phyloP scores from a whole-genome alignment of 257 asterid species.

The Nicotiana undulata region DNA sequence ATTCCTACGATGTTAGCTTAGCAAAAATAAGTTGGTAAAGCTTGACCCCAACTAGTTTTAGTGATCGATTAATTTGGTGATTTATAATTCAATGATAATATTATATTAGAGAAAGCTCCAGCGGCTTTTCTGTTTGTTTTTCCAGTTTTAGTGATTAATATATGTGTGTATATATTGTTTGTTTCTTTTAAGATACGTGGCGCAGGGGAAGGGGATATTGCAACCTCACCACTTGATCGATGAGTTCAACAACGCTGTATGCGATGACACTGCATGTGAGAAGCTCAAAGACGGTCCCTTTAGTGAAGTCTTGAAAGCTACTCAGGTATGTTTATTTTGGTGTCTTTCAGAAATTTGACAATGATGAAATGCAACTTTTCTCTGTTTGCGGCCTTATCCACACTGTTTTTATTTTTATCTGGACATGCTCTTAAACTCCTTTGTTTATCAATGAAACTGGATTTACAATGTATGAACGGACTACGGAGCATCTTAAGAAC shows the following conservation, averaged over 20 bases:
- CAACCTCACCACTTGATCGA: slow-evolving; percentile 87
- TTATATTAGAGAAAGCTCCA: background rate
- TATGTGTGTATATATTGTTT: background rate
- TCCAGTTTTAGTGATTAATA: background rate
- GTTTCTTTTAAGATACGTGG: slow-evolving; percentile 56
- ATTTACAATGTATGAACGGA: background rate
- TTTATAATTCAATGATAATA: background rate
- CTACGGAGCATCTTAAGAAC: background rate
- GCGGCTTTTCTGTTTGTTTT: background rate
- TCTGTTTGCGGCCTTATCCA: background rate
- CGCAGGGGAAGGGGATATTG: slow-evolving; percentile 89
- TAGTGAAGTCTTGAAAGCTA: slow-evolving; percentile 57
- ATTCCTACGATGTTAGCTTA: background rate
- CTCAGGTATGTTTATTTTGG: slow-evolving; percentile 46
- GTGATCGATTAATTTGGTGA: background rate
- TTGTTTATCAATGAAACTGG: background rate
- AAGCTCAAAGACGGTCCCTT: slow-evolving; percentile 77
- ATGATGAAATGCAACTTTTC: background rate
- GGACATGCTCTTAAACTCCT: background rate
- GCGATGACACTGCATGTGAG: slow-evolving; percentile 34
- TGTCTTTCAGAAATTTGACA: background rate
- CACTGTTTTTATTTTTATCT: background rate
- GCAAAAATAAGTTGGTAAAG: background rate
- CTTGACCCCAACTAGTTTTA: background rate
- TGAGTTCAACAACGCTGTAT: slow-evolving; percentile 58